Percentiles rank a stretch among this genome's conserved stretches.
Conservation (phyloP, 306 rosid genomes). For the Cicer bijugum region DNA sequence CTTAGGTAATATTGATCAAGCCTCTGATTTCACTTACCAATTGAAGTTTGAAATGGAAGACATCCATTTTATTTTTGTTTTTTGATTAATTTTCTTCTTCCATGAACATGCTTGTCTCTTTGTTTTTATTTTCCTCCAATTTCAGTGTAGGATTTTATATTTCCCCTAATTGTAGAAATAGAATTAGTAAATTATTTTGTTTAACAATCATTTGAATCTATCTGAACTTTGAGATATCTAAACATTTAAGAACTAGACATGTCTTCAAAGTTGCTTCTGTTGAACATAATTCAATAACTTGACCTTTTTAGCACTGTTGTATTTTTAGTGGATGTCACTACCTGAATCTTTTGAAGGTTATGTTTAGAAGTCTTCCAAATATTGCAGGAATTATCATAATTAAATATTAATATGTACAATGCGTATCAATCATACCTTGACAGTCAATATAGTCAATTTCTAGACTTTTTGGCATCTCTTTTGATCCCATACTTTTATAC, state of each 20-base stretch:
- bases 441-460: conserved; percentile 12
- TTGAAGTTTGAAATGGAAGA: conserved; percentile 5
- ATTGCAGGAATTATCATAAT: conserved; percentile 10
- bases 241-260: conserved; percentile 11
- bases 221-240: conserved; percentile 16
- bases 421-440: conserved; percentile 1
- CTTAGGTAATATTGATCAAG: conserved; percentile 62
- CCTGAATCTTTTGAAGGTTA: conserved; percentile 19
- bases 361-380: conserved; percentile 23
- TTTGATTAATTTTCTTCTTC: conserved; percentile 16
- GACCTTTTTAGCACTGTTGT: neutral
- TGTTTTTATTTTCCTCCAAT: conserved; percentile 15
- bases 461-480: neutral
- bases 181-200: conserved; percentile 15
- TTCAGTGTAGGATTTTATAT: neutral
- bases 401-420: neutral
- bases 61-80: neutral
- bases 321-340: conserved; percentile 23
- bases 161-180: conserved; percentile 16
- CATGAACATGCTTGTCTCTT: conserved; percentile 30
- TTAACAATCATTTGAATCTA: neutral
- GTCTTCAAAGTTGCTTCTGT: conserved; percentile 23
- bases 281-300: conserved; percentile 14
- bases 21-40: conserved; percentile 12
- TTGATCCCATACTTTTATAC: conserved; percentile 9